A percentile compares a stretch with the other conserved stretches of the same genome.
Evolutionary conservation across 192 early-diverging fungal species (phyloP).

Genomic region (Coemansia sp.): DNA sequence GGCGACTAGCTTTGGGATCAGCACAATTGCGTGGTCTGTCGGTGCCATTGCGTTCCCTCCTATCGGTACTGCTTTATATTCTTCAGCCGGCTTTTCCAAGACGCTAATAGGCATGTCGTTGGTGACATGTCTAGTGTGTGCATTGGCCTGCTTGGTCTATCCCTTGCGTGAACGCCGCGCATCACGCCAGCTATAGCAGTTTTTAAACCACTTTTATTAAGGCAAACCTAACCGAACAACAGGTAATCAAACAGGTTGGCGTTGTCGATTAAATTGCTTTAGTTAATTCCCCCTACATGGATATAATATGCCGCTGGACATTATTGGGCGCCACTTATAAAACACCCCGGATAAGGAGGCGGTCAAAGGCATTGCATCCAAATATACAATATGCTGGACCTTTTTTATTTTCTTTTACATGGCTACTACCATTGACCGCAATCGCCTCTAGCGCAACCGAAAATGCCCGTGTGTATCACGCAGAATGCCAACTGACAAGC

Average conservation of each 20-base stretch:
- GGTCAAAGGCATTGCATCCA: neutral
- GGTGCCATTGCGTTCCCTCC: conserved; percentile 35
- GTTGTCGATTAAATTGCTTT: too few species aligned
- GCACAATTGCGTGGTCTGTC: conserved; percentile 23
- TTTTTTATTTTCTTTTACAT: neutral
- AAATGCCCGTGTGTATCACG: neutral
- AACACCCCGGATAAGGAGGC: conserved; percentile 1
- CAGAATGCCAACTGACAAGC: neutral
- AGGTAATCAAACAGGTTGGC: too few species aligned
- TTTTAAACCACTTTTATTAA: neutral
- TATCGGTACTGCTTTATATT: conserved; percentile 30
- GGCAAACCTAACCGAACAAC: too few species aligned
- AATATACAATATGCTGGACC: neutral
- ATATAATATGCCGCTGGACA: neutral
- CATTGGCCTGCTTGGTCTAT: too few species aligned
- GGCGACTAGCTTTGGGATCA: conserved; percentile 30
- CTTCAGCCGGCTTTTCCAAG: conserved; percentile 23
- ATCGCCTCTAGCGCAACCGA: neutral
- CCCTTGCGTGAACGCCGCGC: too few species aligned
- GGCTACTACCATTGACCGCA: neutral
- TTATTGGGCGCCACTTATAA: conserved; percentile 4
- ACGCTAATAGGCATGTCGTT: conserved; percentile 12
- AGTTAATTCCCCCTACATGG: neutral
- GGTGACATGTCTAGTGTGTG: too few species aligned
- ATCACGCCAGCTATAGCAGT: neutral